A percentile compares a stretch with the other conserved stretches of the same genome.
phyloP scores from a whole-genome alignment of 1,284 basidiomycete genomes.

The Cronartium quercuum region DNA sequence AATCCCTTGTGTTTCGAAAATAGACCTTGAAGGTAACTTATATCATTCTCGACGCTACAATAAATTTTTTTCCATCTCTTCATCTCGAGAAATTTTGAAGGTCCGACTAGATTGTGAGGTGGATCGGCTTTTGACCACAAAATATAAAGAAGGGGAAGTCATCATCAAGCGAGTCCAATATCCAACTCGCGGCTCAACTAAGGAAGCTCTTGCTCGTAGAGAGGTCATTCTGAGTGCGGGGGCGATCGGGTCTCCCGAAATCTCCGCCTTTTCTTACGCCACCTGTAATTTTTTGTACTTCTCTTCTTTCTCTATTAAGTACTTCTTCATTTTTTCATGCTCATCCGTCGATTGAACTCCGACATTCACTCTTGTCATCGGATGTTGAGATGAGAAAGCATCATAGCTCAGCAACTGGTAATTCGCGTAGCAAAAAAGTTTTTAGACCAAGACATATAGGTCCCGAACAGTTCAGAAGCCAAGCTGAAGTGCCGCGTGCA shows the following conservation, averaged over 20 bases:
- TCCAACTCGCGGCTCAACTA: background rate
- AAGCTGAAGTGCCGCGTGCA: too few species aligned
- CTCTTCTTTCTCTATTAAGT: too few species aligned
- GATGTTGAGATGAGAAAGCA: too few species aligned
- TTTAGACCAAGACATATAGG: too few species aligned
- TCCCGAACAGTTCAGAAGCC: too few species aligned
- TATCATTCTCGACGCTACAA: background rate
- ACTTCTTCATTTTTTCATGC: too few species aligned
- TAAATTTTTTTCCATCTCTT: conserved; percentile 20
- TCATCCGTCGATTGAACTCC: too few species aligned
- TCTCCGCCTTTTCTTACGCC: too few species aligned
- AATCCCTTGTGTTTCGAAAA: background rate
- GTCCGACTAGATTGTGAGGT: conserved; percentile 8
- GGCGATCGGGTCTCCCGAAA: conserved; percentile 45
- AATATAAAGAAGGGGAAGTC: background rate
- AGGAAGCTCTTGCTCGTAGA: conserved; percentile 39
- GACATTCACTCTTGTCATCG: too few species aligned
- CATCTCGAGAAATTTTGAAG: conserved; percentile 8
- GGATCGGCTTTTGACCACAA: conserved; percentile 14
- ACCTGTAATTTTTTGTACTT: too few species aligned
- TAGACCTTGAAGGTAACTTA: background rate
- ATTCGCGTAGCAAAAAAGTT: too few species aligned
- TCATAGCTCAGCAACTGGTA: too few species aligned
- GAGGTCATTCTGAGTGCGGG: conserved; percentile 45
- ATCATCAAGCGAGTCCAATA: conserved; percentile 19